These are phyloP conservation scores for Verruconis gallopava DNA, from an alignment of 2,329 filamentous ascomycete genomes.

Conservation along the genomic window DNA sequence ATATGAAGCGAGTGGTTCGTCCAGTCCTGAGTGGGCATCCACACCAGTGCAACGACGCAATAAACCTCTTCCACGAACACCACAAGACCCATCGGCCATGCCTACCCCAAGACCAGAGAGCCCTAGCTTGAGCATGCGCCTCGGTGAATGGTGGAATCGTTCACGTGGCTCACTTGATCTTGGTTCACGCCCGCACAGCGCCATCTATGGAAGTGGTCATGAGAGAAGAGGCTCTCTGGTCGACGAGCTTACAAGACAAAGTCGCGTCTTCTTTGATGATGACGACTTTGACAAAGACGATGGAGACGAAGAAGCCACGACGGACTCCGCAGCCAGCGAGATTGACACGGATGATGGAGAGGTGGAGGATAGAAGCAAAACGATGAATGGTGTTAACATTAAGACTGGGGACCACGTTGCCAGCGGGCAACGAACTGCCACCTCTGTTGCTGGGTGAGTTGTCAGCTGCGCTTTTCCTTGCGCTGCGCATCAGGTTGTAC, in stretches of 20 bases:
- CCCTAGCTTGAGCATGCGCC: neutral
- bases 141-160: conserved; percentile 6
- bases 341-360: neutral
- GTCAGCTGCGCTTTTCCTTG: neutral
- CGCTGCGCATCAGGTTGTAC: too few relatives aligned
- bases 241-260: conserved; percentile 32
- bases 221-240: conserved; percentile 23
- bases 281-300: conserved; percentile 8
- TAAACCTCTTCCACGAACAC: conserved; percentile 3
- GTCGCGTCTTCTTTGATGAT: conserved; percentile 35
- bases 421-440: neutral
- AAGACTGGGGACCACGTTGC: neutral
- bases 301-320: conserved; percentile 4
- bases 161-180: neutral
- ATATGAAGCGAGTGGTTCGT: neutral
- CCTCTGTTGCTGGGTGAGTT: neutral
- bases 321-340: neutral
- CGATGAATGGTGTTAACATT: neutral
- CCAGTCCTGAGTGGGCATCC: neutral
- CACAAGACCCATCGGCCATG: neutral
- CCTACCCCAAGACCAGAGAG: neutral
- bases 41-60: neutral
- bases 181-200: neutral
- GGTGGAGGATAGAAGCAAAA: neutral
- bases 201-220: neutral